Base-by-base conservation (phyloP, 345 rosid species). In the Clarkia xantiana region DNA sequence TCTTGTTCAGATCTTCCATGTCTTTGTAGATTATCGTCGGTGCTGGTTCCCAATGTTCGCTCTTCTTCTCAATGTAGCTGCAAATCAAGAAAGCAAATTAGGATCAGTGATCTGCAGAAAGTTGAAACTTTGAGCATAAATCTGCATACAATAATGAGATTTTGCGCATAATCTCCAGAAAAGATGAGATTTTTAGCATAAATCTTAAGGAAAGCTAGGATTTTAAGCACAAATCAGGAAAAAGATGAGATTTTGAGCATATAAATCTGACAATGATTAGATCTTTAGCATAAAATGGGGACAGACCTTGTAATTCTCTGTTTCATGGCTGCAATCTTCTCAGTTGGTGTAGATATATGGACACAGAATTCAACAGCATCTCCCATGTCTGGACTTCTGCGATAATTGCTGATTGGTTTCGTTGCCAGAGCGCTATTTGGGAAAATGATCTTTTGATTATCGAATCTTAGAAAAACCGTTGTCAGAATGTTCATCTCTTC, bases 1-100 rank as follows among this genome's bases (percentile, higher is more conserved):
- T 55, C 59, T 54, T 69, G 58, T 77, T 76, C 58, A 90, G 49
- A 14, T 71, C 82, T 57, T 59, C 77, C 55, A 83, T 59, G 14
- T 90, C 91, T 71, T 70, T 81, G 10, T 69, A 49, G 41, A 86
- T 59, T 14, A 86, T 55, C 75, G 62, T 55, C 1, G 97, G 91
- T 3, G 55, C 63, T 3, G 86, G 67, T 47, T 66, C 76, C 97
- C 97, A 86, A 47, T 81, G 86, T 45, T 83, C 97, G 52, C 69
- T 79, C 81, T 72, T 81, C 71, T 63, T 70, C 50, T 86, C 91
- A 0, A 86, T 53, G 59, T 65, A 76, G 62, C 90, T 81, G 68
- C 58, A 55, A 23, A 13, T 25, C 34, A 10, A 10, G 16, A 3
- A 19, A 5, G 23, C 20, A 23, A 20, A 10, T 15, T 29, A 5